Percentiles rank a stretch among this genome's conserved stretches.
Evolutionary conservation across 345 rosid genomes (phyloP).

Genomic region (Eucalyptus polyanthemos): DNA sequence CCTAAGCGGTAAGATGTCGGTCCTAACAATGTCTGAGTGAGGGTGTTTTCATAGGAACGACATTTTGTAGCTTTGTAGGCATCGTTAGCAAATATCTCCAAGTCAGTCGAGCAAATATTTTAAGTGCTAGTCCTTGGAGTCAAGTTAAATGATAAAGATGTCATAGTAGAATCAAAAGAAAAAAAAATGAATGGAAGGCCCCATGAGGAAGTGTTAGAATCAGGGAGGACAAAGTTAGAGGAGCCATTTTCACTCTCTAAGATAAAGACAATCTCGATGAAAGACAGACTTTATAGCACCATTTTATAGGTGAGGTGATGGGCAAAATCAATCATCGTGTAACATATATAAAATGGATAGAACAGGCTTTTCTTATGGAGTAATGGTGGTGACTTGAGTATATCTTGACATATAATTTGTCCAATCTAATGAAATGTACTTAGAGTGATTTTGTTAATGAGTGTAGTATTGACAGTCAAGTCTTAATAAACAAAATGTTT

Average conservation of each 20-base stretch:
- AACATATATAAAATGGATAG: not conserved
- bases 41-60: not conserved
- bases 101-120: not conserved
- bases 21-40: not conserved
- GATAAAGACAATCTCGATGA: not conserved
- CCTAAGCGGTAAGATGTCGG: not conserved
- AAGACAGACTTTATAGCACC: not conserved
- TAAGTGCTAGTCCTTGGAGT: not conserved
- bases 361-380: not conserved
- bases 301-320: not conserved
- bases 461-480: not conserved
- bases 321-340: not conserved
- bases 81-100: not conserved
- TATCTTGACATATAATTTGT: not conserved
- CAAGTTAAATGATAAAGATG: not conserved
- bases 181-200: not conserved
- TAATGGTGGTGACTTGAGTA: not conserved
- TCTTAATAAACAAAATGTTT: not conserved
- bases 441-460: not conserved
- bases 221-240: not conserved
- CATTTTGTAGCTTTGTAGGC: not conserved
- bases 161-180: not conserved
- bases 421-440: rapidly evolving
- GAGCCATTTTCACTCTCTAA: not conserved
- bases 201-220: not conserved